Evolutionary conservation across 148 eudicot species (phyloP).

Genomic region (Nepenthes gracilis): DNA sequence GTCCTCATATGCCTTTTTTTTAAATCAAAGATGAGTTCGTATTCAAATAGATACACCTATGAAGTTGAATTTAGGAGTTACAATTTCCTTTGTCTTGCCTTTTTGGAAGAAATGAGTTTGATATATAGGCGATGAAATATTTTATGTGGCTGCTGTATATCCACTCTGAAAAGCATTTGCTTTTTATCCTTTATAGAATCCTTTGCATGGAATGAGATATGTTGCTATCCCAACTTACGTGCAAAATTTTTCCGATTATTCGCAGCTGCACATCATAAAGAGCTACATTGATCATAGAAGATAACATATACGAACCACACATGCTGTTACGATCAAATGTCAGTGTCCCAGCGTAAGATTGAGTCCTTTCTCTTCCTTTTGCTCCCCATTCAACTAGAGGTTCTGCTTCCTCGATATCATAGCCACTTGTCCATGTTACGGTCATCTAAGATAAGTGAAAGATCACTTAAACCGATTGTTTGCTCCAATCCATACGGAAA

Average conservation of each 20-base stretch:
- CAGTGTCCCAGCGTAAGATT: slow-evolving; percentile 60
- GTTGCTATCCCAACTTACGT: background rate
- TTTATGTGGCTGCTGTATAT: too few relatives aligned
- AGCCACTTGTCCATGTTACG: slow-evolving; percentile 89
- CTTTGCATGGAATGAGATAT: too few relatives aligned
- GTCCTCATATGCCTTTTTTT: too few relatives aligned
- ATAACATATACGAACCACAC: slow-evolving; percentile 48
- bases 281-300: background rate
- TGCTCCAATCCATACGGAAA: background rate
- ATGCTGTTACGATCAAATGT: slow-evolving; percentile 63
- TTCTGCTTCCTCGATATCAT: slow-evolving; percentile 45
- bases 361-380: slow-evolving; percentile 25
- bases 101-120: too few relatives aligned
- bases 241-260: background rate
- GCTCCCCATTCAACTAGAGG: slow-evolving; percentile 72
- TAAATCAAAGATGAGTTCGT: too few relatives aligned
- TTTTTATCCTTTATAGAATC: too few relatives aligned
- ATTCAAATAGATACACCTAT: too few relatives aligned
- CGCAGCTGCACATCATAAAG: background rate
- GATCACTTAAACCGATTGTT: background rate
- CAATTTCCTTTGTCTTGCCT: too few relatives aligned
- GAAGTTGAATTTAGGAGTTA: too few relatives aligned
- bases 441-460: slow-evolving; percentile 38
- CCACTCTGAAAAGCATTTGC: too few relatives aligned
- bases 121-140: too few relatives aligned